Base-by-base conservation (phyloP, 768 basidiomycete genomes). In the Lactarius indigo region DNA sequence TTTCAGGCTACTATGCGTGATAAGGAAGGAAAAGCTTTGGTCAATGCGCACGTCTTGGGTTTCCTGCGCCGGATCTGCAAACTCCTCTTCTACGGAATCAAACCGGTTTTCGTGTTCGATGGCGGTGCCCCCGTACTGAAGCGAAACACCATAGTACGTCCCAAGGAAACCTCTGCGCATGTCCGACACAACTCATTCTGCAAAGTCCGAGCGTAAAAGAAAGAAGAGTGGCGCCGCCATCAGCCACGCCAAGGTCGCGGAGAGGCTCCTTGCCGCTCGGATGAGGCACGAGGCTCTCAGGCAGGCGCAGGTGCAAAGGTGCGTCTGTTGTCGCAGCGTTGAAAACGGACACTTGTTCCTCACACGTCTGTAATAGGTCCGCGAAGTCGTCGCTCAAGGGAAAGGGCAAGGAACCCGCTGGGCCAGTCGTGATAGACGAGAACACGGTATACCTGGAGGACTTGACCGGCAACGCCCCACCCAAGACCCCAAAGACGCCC, bases 1-100 rank as follows among this genome's bases (percentile, higher is more conserved):
- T 99, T 99, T 74, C 96, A 98, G 79, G 96, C 96, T 26, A 98
- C 97, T 10, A 98, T 98, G 96, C 87, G 97, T 28, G 96, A 96
- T 77, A 98, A 94, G 74, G 94, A 98, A 65, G 97, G 97, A 31
- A 87, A 88, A 28, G 92, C 85, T 15, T 79, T 99, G 54, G 85
- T 90, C 61, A 98, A 98, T 73, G 96, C 96, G 1, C 97, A 98
- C 78, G 88, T 99, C 18, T 79, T 98, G 54, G 95, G 96, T 64
- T 92, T 92, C 76, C 79, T 93, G 54, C 84, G 96, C 35, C 85
- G 97, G 2, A 97, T 98, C 64, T 88, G 89, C 77, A 98, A 98
- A 77, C 83, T 99, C 35, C 78, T 99, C 52, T 98, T 96, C 78
- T 95, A 97, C 74, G 97, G 97, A 15, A 96, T 98, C 75, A 96